Evolutionary conservation across 2,329 filamentous ascomycete genomes (phyloP), one percentile per base, ranked within the genome.

Genomic region (Fusarium heterosporum): DNA sequence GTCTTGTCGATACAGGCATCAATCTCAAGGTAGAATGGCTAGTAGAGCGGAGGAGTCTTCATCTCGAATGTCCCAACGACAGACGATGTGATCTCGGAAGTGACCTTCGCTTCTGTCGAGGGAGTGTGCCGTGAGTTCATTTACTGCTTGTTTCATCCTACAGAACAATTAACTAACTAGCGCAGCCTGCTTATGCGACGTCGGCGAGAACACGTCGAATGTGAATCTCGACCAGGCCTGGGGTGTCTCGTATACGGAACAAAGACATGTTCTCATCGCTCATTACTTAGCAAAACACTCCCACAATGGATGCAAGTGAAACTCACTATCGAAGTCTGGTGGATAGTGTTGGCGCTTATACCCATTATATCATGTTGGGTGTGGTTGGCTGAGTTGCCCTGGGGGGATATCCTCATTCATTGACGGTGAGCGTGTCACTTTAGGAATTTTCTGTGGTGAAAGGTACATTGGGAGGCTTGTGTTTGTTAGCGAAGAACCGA

Each of bases 11-110:
- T 74, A 92, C 90, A 1, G 88, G 87, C 34, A 80, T 92, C 29
- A 76, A 81, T 28, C 80, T 91, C 42, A 91, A 92, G 73, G 84
- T 92, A 13, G 84, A 86, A 57, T 93, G 90, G 90, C 81, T 92
- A 6, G 81, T 92, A 59, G 83, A 90, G 68, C 84, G 90, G 13
- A 83, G 88, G 17, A 83, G 80, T 43, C 80, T 88, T 34, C 87
- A 90, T 58, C 83, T 92, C 10, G 86, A 90, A 66, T 90, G 89
- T 68, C 90, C 89, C 6, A 87, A 86, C 55, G 80, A 87, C 64
- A 77, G 77, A 53, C 78, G 81, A 13, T 89, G 87, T 61, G 86
- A 88, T 63, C 73, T 89, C 29, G 81, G 85, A 6, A 89, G 84
- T 61, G 87, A 89, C 69, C 72, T 86, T 45, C 79, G 82, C 28